A percentile compares a stretch with the other conserved stretches of the same genome.
These are phyloP conservation scores for Lactarius sanguifluus DNA, from an alignment of 768 basidiomycete species.

Conservation along the genomic window DNA sequence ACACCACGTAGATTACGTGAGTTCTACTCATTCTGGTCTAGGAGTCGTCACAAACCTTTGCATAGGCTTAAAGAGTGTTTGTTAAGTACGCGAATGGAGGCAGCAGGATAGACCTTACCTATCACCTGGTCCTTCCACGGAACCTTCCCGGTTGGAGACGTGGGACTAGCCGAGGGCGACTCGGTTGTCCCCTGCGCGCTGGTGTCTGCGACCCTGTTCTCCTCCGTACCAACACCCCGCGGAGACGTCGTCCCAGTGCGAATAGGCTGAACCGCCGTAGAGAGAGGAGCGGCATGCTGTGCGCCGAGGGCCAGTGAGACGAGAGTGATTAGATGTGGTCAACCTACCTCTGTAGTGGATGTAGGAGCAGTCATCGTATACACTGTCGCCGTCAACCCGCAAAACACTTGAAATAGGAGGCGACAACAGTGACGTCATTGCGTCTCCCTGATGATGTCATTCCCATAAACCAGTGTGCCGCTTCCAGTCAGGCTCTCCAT, in stretches of 20 bases:
- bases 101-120: slow-evolving; percentile 39
- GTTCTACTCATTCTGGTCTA: neutral
- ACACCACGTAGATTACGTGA: neutral
- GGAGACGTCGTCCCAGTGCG: neutral
- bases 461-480: no score
- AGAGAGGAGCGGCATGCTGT: neutral
- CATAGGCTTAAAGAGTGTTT: slow-evolving; percentile 8
- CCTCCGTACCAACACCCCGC: slow-evolving; percentile 34
- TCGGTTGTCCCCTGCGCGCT: slow-evolving; percentile 26
- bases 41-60: slow-evolving; percentile 16
- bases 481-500: no score
- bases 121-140: slow-evolving; percentile 62
- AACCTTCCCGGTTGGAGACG: slow-evolving; percentile 35
- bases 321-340: neutral
- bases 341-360: no score
- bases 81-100: neutral
- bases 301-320: neutral
- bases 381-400: no score
- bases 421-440: no score
- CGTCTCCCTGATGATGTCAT: no score
- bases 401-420: no score
- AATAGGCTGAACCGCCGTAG: neutral
- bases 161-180: slow-evolving; percentile 28
- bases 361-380: no score
- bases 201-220: slow-evolving; percentile 34